Percentiles rank a stretch among this genome's conserved stretches.
These are phyloP conservation scores for Beta corolliflora DNA, from an alignment of 179 eudicot species.

Conservation along the genomic window DNA sequence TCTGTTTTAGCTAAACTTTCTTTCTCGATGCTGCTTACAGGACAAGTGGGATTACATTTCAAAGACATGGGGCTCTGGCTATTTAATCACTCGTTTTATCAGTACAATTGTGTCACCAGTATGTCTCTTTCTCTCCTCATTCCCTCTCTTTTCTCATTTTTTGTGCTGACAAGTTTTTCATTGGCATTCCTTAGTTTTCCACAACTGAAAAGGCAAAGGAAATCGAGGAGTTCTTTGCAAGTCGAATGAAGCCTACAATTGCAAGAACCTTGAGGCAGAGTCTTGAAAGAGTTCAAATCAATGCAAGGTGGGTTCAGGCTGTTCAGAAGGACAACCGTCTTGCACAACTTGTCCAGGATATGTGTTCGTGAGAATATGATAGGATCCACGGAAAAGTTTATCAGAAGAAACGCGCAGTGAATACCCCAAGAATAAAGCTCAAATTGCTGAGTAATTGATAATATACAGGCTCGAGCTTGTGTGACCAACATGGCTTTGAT, in stretches of 20 bases:
- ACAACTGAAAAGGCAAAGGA: constrained; percentile 73
- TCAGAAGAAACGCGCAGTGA: neutral
- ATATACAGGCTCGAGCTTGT: neutral
- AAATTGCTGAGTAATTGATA: no score
- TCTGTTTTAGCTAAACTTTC: constrained; percentile 1
- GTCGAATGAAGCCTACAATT: constrained; percentile 58
- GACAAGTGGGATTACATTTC: constrained; percentile 84
- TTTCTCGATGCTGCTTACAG: constrained; percentile 39
- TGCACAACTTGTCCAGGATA: constrained; percentile 54
- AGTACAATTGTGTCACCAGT: constrained; percentile 82
- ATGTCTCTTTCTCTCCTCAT: constrained; percentile 29
- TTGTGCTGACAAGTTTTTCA: neutral
- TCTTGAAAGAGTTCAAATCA: constrained; percentile 77
- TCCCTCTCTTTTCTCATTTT: neutral
- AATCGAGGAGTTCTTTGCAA: constrained; percentile 72
- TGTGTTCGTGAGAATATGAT: constrained; percentile 39
- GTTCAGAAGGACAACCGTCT: constrained; percentile 64
- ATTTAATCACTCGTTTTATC: constrained; percentile 67
- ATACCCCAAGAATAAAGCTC: neutral
- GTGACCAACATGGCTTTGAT: neutral
- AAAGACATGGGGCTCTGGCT: constrained; percentile 80
- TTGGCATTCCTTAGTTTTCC: constrained; percentile 53
- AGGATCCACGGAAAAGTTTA: neutral
- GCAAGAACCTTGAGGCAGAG: constrained; percentile 90
- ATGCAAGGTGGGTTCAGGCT: constrained; percentile 78